A percentile compares a stretch with the other conserved stretches of the same genome.
Evolutionary conservation across 768 basidiomycete species (phyloP).

Genomic region (Glaciozyma martinii): DNA sequence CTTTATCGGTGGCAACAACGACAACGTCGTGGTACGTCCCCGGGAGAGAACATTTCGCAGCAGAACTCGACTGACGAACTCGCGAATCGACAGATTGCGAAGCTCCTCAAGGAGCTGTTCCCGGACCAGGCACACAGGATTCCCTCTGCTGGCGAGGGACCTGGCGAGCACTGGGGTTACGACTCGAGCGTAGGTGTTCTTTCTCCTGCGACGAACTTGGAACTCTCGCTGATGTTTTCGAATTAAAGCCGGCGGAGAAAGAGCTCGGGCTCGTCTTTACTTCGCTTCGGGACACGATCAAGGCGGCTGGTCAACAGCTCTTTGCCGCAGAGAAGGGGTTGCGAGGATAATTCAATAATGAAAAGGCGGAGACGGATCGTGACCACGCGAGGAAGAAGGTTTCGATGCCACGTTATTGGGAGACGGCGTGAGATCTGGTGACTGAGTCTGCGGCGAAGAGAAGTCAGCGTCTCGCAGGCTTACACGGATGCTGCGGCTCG

Average conservation of each 20-base stretch:
- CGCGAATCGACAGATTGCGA: not conserved
- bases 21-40: not conserved
- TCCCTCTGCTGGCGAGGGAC: not conserved
- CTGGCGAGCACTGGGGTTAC: slow-evolving; percentile 2
- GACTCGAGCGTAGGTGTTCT: not conserved
- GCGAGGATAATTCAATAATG: not conserved
- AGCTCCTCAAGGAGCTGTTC: not conserved
- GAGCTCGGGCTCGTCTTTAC: slow-evolving; percentile 6
- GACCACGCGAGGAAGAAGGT: too few relatives aligned
- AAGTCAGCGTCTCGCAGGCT: too few relatives aligned
- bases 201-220: too few relatives aligned
- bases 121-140: slow-evolving; percentile 6
- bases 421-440: too few relatives aligned
- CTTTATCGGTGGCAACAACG: slow-evolving; percentile 1
- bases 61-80: too few relatives aligned
- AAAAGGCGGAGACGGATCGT: too few relatives aligned
- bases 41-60: too few relatives aligned
- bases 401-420: too few relatives aligned
- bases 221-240: too few relatives aligned
- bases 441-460: too few relatives aligned
- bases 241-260: not conserved
- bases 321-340: slow-evolving; percentile 1
- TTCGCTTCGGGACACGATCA: not conserved
- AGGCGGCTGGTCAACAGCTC: slow-evolving; percentile 3
- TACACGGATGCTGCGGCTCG: too few relatives aligned